phyloP scores from a whole-genome alignment of 176 grass and related monocot species.

The Musa acuminata region DNA sequence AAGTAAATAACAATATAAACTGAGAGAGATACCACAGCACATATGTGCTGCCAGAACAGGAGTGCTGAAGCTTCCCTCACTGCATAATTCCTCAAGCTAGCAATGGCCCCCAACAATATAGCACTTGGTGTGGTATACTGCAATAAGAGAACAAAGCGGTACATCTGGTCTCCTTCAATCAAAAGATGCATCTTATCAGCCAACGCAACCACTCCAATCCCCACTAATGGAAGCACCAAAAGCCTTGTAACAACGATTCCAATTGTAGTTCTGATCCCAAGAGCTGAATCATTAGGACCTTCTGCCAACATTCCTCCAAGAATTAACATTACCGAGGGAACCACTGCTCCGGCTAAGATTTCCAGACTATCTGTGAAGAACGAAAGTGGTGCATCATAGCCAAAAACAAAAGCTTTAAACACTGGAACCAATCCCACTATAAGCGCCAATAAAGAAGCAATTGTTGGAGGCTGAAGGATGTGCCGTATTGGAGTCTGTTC shows the following conservation, averaged over 20 bases:
- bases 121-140: slow-evolving; percentile 84
- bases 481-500: slow-evolving; percentile 90
- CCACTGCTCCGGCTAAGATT: slow-evolving; percentile 70
- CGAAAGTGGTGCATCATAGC: slow-evolving; percentile 49
- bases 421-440: slow-evolving; percentile 72
- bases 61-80: slow-evolving; percentile 89
- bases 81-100: slow-evolving; percentile 76
- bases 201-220: slow-evolving; percentile 70
- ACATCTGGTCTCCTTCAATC: slow-evolving; percentile 66
- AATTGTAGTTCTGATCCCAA: slow-evolving; percentile 59
- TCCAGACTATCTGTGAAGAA: slow-evolving; percentile 94
- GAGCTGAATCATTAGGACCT: slow-evolving; percentile 78
- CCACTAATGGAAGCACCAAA: slow-evolving; percentile 68
- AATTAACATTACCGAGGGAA: slow-evolving; percentile 90
- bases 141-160: slow-evolving; percentile 72
- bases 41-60: slow-evolving; percentile 94
- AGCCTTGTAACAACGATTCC: slow-evolving; percentile 77
- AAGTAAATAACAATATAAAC: slow-evolving; percentile 81
- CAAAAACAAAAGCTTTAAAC: slow-evolving; percentile 63
- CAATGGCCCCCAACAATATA: slow-evolving; percentile 83
- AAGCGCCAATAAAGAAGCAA: slow-evolving; percentile 76
- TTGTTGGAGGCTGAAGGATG: slow-evolving; percentile 81
- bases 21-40: slow-evolving; percentile 76
- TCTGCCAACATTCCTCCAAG: slow-evolving; percentile 87
- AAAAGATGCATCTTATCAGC: slow-evolving; percentile 67